These are phyloP conservation scores for Blastobotrys malaysiensis DNA, from an alignment of 1,139 yeast species.

Conservation along the genomic window DNA sequence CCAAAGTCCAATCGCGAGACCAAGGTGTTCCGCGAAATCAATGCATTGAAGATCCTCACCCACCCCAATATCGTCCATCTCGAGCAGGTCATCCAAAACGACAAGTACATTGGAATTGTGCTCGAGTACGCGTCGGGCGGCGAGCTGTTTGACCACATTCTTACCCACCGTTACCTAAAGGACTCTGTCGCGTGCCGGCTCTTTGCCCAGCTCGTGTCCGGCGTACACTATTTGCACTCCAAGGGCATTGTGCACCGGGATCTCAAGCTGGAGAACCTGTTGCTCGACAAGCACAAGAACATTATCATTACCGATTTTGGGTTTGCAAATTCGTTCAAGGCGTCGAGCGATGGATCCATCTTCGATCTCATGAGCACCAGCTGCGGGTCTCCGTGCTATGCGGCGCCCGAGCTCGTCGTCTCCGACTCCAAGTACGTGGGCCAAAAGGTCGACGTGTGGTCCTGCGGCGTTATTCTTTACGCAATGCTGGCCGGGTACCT, in stretches of 20 bases:
- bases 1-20: constrained; percentile 81
- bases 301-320: constrained; percentile 81
- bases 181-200: constrained; percentile 81
- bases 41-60: constrained; percentile 74
- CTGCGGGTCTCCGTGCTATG: constrained; percentile 98
- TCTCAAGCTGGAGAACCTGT: constrained; percentile 61
- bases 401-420: constrained; percentile 94
- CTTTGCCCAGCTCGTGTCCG: constrained; percentile 89
- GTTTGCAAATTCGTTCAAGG: constrained; percentile 80
- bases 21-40: constrained; percentile 89
- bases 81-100: constrained; percentile 91
- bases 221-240: constrained; percentile 85
- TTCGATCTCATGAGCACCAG: constrained; percentile 84
- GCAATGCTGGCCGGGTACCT: constrained; percentile 97
- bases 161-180: constrained; percentile 78
- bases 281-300: constrained; percentile 74
- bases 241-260: constrained; percentile 82
- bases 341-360: constrained; percentile 27
- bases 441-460: constrained; percentile 95
- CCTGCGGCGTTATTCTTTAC: constrained; percentile 88
- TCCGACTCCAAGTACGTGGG: constrained; percentile 86
- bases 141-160: constrained; percentile 87
- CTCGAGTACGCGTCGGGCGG: constrained; percentile 97
- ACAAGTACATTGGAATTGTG: constrained; percentile 92
- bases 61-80: constrained; percentile 92